Conservation (phyloP, 345 rosid genomes). For the Salix arbutifolia region DNA sequence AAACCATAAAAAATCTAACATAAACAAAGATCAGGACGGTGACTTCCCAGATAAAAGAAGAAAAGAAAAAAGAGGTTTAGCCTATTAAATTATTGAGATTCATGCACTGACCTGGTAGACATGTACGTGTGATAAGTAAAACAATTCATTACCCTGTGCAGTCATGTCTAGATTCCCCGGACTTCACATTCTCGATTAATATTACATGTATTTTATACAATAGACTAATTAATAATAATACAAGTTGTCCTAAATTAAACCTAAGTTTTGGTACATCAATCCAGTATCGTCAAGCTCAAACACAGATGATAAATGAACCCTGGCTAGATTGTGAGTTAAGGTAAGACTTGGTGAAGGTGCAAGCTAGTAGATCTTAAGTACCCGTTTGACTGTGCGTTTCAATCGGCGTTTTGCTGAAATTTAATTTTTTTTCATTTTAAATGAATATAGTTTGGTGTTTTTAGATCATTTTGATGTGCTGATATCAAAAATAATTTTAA, state of each 20-base stretch:
- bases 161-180: background rate
- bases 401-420: no score
- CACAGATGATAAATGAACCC: background rate
- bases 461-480: no score
- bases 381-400: no score
- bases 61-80: background rate
- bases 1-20: background rate
- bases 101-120: background rate
- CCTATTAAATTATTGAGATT: background rate
- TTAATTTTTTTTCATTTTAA: no score
- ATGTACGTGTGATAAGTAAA: background rate
- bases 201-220: background rate
- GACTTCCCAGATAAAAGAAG: background rate
- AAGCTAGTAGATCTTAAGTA: background rate
- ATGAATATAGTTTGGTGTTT: no score
- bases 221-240: background rate
- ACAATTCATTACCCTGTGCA: background rate
- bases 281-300: background rate
- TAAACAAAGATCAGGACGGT: background rate
- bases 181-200: background rate
- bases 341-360: background rate
- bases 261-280: background rate
- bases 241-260: background rate
- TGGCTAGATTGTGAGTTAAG: background rate
- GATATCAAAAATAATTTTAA: no score